phyloP scores from a whole-genome alignment of 352 stramenopile species.

The Halophytophthora polymorphica region DNA sequence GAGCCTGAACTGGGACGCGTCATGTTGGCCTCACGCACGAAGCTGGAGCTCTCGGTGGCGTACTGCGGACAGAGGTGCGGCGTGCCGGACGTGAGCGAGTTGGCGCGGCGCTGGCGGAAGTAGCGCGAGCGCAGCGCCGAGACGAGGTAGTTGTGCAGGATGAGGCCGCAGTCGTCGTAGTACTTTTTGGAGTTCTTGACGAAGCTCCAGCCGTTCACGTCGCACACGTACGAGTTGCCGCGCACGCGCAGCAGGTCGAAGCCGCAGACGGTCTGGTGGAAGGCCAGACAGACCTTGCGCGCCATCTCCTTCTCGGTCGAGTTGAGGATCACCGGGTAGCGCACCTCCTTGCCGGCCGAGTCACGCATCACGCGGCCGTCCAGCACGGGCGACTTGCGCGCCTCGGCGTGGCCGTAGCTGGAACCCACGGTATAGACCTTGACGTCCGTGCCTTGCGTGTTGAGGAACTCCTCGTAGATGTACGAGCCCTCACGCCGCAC shows the following conservation, averaged over 20 bases:
- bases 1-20: slow-evolving; percentile 60
- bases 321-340: slow-evolving; percentile 99
- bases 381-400: slow-evolving; percentile 97
- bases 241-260: slow-evolving; percentile 97
- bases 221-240: slow-evolving; percentile 96
- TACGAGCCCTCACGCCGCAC: slow-evolving; percentile 94
- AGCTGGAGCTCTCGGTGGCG: slow-evolving; percentile 50
- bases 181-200: slow-evolving; percentile 98
- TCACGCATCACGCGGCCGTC: slow-evolving; percentile 94
- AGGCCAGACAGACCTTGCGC: slow-evolving; percentile 90
- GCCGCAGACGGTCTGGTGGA: slow-evolving; percentile 98
- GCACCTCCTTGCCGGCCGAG: slow-evolving; percentile 96
- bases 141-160: slow-evolving; percentile 91
- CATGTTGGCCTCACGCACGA: slow-evolving; percentile 21
- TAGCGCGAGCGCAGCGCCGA: slow-evolving; percentile 75
- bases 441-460: slow-evolving; percentile 99
- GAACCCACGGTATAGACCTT: slow-evolving; percentile 99
- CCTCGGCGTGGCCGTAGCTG: slow-evolving; percentile 98
- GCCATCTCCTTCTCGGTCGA: slow-evolving; percentile 98
- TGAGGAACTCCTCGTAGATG: slow-evolving; percentile 98
- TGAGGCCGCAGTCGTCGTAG: slow-evolving; percentile 97
- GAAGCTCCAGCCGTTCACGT: slow-evolving; percentile 99
- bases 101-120: slow-evolving; percentile 69
- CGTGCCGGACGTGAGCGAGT: slow-evolving; percentile 32
- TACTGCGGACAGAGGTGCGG: slow-evolving; percentile 82